Evolutionary conservation across 2,329 filamentous ascomycete species (phyloP).

Genomic region (Nigrospora oryzae): DNA sequence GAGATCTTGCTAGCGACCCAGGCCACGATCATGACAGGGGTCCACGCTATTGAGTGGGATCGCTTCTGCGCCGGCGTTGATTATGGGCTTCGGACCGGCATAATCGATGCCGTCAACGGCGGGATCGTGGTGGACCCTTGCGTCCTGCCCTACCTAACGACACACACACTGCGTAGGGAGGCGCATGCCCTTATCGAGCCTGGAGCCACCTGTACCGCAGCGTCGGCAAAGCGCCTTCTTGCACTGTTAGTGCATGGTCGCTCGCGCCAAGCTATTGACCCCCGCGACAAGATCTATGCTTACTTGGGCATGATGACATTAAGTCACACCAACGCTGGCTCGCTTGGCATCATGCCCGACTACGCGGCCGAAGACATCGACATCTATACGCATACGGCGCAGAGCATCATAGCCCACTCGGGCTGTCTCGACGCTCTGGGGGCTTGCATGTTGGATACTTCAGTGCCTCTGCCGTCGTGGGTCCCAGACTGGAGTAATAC

Average conservation of each 20-base stretch:
- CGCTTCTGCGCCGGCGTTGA: slow-evolving; percentile 3
- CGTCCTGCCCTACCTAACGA: neutral
- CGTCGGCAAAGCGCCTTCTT: neutral
- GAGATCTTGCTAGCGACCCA: slow-evolving; percentile 5
- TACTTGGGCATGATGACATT: slow-evolving; percentile 1
- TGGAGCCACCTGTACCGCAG: neutral
- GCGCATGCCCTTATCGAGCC: neutral
- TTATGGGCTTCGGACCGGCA: slow-evolving; percentile 2
- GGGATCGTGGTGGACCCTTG: neutral
- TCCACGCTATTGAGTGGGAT: slow-evolving; percentile 3
- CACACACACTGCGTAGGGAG: neutral
- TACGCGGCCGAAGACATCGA: neutral
- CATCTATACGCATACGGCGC: neutral
- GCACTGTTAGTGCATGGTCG: neutral
- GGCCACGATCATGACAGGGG: slow-evolving; percentile 3
- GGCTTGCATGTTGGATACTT: neutral
- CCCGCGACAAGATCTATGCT: slow-evolving; percentile 1
- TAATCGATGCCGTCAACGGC: slow-evolving; percentile 1
- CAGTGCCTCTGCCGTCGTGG: neutral
- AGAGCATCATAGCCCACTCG: neutral
- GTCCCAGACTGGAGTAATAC: slow-evolving; percentile 4
- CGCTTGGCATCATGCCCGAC: neutral
- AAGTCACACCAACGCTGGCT: neutral
- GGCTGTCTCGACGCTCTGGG: slow-evolving; percentile 1
- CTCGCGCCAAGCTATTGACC: neutral